These are phyloP conservation scores for Sclerotinia subarctica DNA, from an alignment of 2,329 filamentous ascomycete genomes.

Conservation along the genomic window DNA sequence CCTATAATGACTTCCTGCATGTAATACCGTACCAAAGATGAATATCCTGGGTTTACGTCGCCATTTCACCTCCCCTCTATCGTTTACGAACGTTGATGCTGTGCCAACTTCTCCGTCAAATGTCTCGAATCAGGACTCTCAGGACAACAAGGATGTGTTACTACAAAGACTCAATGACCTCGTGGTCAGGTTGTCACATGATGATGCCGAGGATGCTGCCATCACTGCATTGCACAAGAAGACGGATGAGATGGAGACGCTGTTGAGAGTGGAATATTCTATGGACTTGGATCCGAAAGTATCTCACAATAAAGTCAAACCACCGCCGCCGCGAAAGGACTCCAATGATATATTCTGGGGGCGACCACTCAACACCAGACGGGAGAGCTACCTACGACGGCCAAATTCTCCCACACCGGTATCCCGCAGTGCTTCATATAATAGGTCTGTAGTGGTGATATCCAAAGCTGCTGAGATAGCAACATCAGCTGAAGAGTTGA, in stretches of 20 bases:
- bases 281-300: conserved; percentile 17
- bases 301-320: conserved; percentile 5
- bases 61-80: conserved; percentile 31
- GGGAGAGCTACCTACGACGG: conserved; percentile 25
- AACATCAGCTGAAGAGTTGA: conserved; percentile 46
- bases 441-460: conserved; percentile 22
- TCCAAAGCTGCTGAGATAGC: conserved; percentile 41
- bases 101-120: conserved; percentile 7
- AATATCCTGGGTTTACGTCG: conserved; percentile 27
- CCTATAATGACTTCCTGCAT: conserved; percentile 14
- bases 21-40: conserved; percentile 13
- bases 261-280: conserved; percentile 27
- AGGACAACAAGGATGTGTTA: conserved; percentile 38
- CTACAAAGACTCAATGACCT: conserved; percentile 39
- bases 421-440: not conserved
- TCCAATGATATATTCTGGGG: conserved; percentile 31
- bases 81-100: not conserved
- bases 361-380: conserved; percentile 29
- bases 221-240: conserved; percentile 39
- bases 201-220: conserved; percentile 34
- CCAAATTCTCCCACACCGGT: not conserved
- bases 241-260: conserved; percentile 41
- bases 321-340: conserved; percentile 20
- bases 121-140: conserved; percentile 25
- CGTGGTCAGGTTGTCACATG: conserved; percentile 35